Conservation (phyloP, 2,329 filamentous ascomycete genomes). For the Tricladium varicosporioides region DNA sequence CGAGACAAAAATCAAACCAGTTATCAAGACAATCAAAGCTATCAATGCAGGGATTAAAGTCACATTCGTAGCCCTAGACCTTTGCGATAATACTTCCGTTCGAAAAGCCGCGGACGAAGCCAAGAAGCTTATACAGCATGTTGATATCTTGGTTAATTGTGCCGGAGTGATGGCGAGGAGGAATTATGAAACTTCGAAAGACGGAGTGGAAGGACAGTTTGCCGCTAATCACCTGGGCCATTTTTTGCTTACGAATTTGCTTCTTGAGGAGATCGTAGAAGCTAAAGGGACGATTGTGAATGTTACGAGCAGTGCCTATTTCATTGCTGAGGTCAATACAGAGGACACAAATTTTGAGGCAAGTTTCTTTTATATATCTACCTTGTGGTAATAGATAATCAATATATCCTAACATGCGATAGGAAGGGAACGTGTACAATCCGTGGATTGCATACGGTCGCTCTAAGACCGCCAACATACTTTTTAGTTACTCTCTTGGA, state of each 20-base stretch:
- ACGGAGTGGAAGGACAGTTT: constrained; percentile 50
- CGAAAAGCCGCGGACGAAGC: constrained; percentile 20
- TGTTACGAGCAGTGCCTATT: constrained; percentile 44
- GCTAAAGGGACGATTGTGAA: constrained; percentile 36
- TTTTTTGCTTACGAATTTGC: constrained; percentile 50
- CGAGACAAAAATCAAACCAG: background rate
- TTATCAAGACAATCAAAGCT: background rate
- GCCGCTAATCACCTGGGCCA: constrained; percentile 52
- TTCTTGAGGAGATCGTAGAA: constrained; percentile 39
- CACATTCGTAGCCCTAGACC: background rate
- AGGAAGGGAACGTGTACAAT: constrained; percentile 39
- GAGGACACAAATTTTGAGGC: constrained; percentile 1
- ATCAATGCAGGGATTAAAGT: background rate
- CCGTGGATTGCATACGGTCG: constrained; percentile 40
- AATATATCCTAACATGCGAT: too few relatives aligned
- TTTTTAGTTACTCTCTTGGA: constrained; percentile 26
- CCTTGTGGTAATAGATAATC: background rate
- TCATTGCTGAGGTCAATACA: constrained; percentile 41
- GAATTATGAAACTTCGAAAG: constrained; percentile 24
- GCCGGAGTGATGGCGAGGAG: constrained; percentile 16
- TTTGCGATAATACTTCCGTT: constrained; percentile 11
- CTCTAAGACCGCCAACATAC: constrained; percentile 46
- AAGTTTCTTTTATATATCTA: background rate
- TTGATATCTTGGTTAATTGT: constrained; percentile 22
- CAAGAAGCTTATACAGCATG: background rate